Evolutionary conservation across 129 eudicot species (phyloP).

Genomic region (Centrapalus pauciflorus): DNA sequence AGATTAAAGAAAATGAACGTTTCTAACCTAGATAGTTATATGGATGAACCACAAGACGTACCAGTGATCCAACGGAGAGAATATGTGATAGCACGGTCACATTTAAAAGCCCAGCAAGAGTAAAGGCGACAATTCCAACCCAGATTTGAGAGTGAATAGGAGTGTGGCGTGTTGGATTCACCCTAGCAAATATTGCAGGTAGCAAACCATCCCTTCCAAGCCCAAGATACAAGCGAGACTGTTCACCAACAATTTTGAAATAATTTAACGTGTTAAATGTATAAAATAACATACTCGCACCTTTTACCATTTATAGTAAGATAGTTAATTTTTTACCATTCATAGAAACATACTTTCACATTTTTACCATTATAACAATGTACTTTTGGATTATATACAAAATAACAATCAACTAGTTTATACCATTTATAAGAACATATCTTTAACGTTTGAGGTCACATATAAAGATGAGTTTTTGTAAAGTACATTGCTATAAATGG

Average conservation of each 20-base stretch:
- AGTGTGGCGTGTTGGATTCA: constrained; percentile 80
- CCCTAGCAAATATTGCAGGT: constrained; percentile 80
- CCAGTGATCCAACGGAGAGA: constrained; percentile 96
- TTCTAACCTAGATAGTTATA: neutral
- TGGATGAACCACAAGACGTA: constrained; percentile 21
- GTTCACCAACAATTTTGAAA: constrained; percentile 17
- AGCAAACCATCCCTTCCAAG: constrained; percentile 97
- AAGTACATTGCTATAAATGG: too few species aligned
- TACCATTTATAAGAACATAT: too few species aligned
- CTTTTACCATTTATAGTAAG: too few species aligned
- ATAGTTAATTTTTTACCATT: too few species aligned
- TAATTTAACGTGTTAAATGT: neutral
- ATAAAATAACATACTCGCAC: too few species aligned
- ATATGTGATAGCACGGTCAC: constrained; percentile 86
- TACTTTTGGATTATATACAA: too few species aligned
- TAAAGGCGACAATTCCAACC: constrained; percentile 87
- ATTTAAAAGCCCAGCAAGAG: constrained; percentile 77
- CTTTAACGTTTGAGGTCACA: too few species aligned
- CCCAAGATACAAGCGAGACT: constrained; percentile 97
- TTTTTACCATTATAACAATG: too few species aligned
- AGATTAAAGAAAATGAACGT: neutral
- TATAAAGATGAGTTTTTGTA: too few species aligned
- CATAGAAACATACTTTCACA: too few species aligned
- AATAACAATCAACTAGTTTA: too few species aligned
- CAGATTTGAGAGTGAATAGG: constrained; percentile 93